These are phyloP conservation scores for Cryptococcus sp. DNA, from an alignment of 1,284 basidiomycete species.

Conservation along the genomic window DNA sequence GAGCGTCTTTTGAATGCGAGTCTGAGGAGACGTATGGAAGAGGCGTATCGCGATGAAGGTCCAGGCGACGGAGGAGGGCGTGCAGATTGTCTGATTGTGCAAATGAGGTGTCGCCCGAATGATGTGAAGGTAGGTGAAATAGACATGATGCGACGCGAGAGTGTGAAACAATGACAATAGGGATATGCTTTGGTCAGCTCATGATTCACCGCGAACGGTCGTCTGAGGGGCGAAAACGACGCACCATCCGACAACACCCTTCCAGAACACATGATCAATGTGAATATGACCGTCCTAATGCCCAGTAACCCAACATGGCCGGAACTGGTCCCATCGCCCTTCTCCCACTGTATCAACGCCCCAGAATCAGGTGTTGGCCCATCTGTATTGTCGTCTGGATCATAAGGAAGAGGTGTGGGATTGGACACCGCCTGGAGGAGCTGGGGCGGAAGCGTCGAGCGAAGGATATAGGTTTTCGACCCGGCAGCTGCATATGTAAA, in stretches of 20 bases:
- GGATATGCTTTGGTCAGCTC: too few relatives aligned
- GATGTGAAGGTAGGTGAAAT: background rate
- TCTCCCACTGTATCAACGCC: slow-evolving; percentile 48
- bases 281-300: slow-evolving; percentile 49
- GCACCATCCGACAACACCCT: slow-evolving; percentile 44
- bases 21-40: slow-evolving; percentile 41
- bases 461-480: slow-evolving; percentile 41
- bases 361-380: slow-evolving; percentile 37
- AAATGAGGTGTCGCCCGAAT: slow-evolving; percentile 1
- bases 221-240: slow-evolving; percentile 4
- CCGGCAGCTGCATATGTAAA: slow-evolving; percentile 19
- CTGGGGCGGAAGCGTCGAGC: slow-evolving; percentile 36
- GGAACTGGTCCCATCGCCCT: slow-evolving; percentile 40
- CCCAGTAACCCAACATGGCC: slow-evolving; percentile 46
- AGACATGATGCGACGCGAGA: background rate
- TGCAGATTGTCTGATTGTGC: slow-evolving; percentile 32
- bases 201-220: too few relatives aligned
- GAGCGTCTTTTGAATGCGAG: slow-evolving; percentile 25
- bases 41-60: slow-evolving; percentile 43
- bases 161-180: background rate
- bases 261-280: slow-evolving; percentile 42
- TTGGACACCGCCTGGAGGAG: slow-evolving; percentile 35
- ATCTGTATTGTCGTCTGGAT: slow-evolving; percentile 16
- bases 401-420: slow-evolving; percentile 32
- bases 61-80: slow-evolving; percentile 37